Percentiles rank a stretch among this genome's conserved stretches.
These are phyloP conservation scores for Fistulinella prunicolor DNA, from an alignment of 768 basidiomycete genomes.

Conservation along the genomic window DNA sequence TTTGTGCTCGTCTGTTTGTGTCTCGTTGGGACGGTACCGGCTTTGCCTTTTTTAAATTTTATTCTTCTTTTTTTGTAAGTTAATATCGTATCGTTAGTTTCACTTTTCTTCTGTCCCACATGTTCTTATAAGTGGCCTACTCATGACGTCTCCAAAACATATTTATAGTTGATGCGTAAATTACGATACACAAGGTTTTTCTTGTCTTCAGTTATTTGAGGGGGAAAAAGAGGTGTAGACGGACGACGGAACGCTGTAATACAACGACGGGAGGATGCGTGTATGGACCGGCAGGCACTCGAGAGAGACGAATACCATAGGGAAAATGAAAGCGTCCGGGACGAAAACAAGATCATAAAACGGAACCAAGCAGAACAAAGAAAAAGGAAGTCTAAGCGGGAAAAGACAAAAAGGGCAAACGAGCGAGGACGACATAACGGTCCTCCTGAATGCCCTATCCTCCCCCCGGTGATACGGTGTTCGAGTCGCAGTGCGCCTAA, in stretches of 20 bases:
- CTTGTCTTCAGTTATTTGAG: constrained; percentile 17
- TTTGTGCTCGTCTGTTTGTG: too few relatives aligned
- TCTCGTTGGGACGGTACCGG: too few relatives aligned
- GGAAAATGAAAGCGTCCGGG: constrained; percentile 1
- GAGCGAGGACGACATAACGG: too few relatives aligned
- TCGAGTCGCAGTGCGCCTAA: constrained; percentile 12
- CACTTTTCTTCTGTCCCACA: too few relatives aligned
- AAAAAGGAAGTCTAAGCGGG: constrained; percentile 9
- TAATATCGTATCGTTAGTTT: too few relatives aligned
- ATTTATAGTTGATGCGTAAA: constrained; percentile 35
- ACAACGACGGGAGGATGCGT: constrained; percentile 11
- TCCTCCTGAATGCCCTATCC: constrained; percentile 1
- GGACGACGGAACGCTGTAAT: constrained; percentile 12
- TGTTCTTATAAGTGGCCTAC: too few relatives aligned
- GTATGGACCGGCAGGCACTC: constrained; percentile 3
- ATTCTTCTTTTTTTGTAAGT: too few relatives aligned
- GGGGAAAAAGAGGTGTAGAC: too few relatives aligned
- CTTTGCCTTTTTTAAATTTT: too few relatives aligned
- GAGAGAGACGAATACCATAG: constrained; percentile 2
- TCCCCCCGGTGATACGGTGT: constrained; percentile 10
- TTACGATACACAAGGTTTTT: constrained; percentile 28
- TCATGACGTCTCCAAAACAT: neutral
- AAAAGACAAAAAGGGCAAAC: neutral
- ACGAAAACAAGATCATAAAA: constrained; percentile 11
- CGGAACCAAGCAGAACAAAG: constrained; percentile 20